Evolutionary conservation across 2,329 filamentous ascomycete species (phyloP).

Genomic region (Aspergillus awamori): DNA sequence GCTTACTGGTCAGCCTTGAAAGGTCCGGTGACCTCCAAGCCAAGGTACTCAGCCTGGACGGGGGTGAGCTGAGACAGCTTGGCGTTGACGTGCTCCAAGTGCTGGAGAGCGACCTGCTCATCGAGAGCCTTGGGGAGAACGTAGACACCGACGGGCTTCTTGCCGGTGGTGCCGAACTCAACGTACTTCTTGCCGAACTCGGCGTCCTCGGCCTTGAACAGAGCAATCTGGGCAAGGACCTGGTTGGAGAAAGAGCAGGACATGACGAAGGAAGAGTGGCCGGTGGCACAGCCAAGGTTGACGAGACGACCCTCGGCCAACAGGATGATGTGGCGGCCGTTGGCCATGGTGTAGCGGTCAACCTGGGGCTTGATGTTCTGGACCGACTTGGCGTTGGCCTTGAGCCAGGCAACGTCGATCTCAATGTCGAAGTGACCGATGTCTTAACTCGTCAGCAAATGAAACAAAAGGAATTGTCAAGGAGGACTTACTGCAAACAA

Average conservation of each 20-base stretch:
- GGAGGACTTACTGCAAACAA: constrained; percentile 81
- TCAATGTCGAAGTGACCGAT: constrained; percentile 99
- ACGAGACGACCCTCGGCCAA: constrained; percentile 97
- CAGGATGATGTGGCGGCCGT: constrained; percentile 95
- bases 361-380: constrained; percentile 99
- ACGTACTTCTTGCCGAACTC: constrained; percentile 91
- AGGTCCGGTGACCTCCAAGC: constrained; percentile 81
- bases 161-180: constrained; percentile 90
- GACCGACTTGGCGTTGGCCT: constrained; percentile 89
- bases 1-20: constrained; percentile 91
- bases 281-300: constrained; percentile 98
- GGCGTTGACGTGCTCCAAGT: constrained; percentile 90
- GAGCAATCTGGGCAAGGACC: constrained; percentile 97
- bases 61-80: constrained; percentile 85
- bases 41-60: constrained; percentile 93
- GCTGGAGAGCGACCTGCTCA: constrained; percentile 95
- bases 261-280: constrained; percentile 99
- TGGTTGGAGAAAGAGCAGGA: constrained; percentile 99
- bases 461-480: no score
- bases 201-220: constrained; percentile 90
- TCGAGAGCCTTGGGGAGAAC: constrained; percentile 98
- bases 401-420: constrained; percentile 99
- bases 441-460: constrained; percentile 46
- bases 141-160: constrained; percentile 91
- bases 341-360: constrained; percentile 94